Conservation (phyloP, 2,329 filamentous ascomycete genomes). For the Colletotrichum salicis region DNA sequence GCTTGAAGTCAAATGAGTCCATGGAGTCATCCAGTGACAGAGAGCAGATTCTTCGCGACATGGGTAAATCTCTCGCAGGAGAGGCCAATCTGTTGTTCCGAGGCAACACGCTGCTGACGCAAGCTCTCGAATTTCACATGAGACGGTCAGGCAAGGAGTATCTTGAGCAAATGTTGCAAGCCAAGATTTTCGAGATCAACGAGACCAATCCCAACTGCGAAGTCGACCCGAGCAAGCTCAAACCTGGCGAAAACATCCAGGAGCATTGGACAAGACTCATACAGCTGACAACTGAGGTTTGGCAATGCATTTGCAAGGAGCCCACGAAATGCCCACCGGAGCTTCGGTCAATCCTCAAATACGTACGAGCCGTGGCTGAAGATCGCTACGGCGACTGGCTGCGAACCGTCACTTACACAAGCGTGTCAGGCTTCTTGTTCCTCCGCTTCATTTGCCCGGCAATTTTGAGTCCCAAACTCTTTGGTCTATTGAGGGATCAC, state of each 20-base stretch:
- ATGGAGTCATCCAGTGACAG: slow-evolving; percentile 71
- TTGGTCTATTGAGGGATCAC: slow-evolving; percentile 84
- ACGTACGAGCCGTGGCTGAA: slow-evolving; percentile 90
- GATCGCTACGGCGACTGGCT: slow-evolving; percentile 95
- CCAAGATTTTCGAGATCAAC: slow-evolving; percentile 89
- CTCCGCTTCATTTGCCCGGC: slow-evolving; percentile 95
- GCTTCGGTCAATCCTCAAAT: slow-evolving; percentile 86
- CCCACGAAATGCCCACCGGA: slow-evolving; percentile 81
- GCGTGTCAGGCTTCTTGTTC: slow-evolving; percentile 94
- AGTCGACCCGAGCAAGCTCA: slow-evolving; percentile 87
- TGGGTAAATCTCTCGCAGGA: slow-evolving; percentile 81
- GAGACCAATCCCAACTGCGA: slow-evolving; percentile 92
- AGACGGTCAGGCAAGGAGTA: slow-evolving; percentile 92
- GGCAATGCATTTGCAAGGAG: slow-evolving; percentile 84
- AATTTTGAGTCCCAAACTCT: slow-evolving; percentile 94
- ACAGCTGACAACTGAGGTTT: slow-evolving; percentile 81
- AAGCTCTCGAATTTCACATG: slow-evolving; percentile 96
- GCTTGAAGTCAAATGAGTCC: slow-evolving; percentile 78
- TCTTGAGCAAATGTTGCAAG: slow-evolving; percentile 84
- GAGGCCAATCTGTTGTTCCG: slow-evolving; percentile 96
- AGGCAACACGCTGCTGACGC: slow-evolving; percentile 93
- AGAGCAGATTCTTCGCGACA: slow-evolving; percentile 78
- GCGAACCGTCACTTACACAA: slow-evolving; percentile 89
- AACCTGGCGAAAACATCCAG: slow-evolving; percentile 74
- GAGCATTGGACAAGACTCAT: slow-evolving; percentile 86